Evolutionary conservation across 2,329 filamentous ascomycete species (phyloP).

Genomic region (Exophiala lecanii-corni): DNA sequence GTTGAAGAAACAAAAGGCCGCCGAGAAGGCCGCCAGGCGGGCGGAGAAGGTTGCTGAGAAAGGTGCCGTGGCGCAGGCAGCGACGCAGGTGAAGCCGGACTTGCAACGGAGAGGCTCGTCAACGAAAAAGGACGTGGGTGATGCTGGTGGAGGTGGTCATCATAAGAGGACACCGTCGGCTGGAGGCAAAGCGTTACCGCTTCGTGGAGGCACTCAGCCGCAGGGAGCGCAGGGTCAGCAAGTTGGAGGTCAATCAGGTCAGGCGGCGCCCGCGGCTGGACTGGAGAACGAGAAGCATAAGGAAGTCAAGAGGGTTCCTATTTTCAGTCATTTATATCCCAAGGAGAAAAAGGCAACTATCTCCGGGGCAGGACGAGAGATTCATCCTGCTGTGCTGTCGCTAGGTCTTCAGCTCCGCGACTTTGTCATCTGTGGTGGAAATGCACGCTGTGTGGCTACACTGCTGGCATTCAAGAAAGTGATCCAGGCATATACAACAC

Average conservation of each 20-base stretch:
- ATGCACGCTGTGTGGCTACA: slow-evolving; percentile 79
- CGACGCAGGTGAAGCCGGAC: slow-evolving; percentile 30
- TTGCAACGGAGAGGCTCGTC: slow-evolving; percentile 20
- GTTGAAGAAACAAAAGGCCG: slow-evolving; percentile 82
- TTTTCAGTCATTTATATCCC: slow-evolving; percentile 81
- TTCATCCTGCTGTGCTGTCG: slow-evolving; percentile 79
- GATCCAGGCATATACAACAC: slow-evolving; percentile 88
- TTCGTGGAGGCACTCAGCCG: slow-evolving; percentile 31
- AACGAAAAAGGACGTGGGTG: slow-evolving; percentile 28
- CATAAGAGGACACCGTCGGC: slow-evolving; percentile 31
- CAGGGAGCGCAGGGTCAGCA: slow-evolving; percentile 7
- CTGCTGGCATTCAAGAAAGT: slow-evolving; percentile 90
- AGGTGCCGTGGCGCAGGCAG: slow-evolving; percentile 31
- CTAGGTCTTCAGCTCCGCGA: slow-evolving; percentile 86
- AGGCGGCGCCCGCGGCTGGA: slow-evolving; percentile 29
- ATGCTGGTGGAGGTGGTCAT: slow-evolving; percentile 31
- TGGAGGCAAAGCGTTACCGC: slow-evolving; percentile 21
- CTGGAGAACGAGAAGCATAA: slow-evolving; percentile 30
- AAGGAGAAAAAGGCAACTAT: slow-evolving; percentile 64
- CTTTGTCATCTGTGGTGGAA: slow-evolving; percentile 85
- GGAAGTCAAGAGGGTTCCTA: slow-evolving; percentile 59
- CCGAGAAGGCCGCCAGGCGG: slow-evolving; percentile 82
- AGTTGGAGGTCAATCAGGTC: slow-evolving; percentile 24
- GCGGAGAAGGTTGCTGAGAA: slow-evolving; percentile 58
- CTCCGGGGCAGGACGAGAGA: slow-evolving; percentile 60